Conservation (phyloP, 2,329 filamentous ascomycete species). For the Xenoacremonium recifei region DNA sequence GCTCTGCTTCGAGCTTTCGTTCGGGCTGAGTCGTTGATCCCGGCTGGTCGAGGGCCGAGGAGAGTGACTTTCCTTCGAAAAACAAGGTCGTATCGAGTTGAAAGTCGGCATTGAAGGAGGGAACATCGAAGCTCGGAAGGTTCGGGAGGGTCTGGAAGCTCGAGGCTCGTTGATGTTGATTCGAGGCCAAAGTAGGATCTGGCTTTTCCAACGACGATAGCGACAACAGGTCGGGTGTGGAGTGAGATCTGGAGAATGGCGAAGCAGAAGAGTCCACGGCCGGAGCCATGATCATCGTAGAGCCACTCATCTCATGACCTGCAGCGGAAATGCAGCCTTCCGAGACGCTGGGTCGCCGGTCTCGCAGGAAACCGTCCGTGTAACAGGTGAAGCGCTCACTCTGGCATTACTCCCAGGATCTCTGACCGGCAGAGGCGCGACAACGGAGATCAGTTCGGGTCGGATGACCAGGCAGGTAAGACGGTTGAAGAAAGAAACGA, state of each 20-base stretch:
- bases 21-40: conserved; percentile 20
- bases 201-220: conserved; percentile 26
- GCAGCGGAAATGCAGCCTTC: conserved; percentile 13
- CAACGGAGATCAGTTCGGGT: conserved; percentile 7
- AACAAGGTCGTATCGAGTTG: conserved; percentile 48
- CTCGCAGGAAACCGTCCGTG: conserved; percentile 19
- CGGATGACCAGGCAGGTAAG: conserved; percentile 5
- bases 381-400: conserved; percentile 19
- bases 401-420: conserved; percentile 26
- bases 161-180: conserved; percentile 14
- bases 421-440: conserved; percentile 27
- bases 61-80: conserved; percentile 26
- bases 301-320: conserved; percentile 35
- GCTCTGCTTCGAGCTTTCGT: conserved; percentile 16
- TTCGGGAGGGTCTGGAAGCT: conserved; percentile 14
- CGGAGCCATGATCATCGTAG: conserved; percentile 39
- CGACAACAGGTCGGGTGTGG: conserved; percentile 31
- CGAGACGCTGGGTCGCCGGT: conserved; percentile 16
- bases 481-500: conserved; percentile 8
- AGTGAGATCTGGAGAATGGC: conserved; percentile 33
- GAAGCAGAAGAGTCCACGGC: conserved; percentile 31
- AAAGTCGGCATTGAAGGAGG: conserved; percentile 50
- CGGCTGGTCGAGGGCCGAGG: conserved; percentile 10
- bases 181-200: conserved; percentile 17
- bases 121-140: conserved; percentile 48